Base-by-base conservation (phyloP, 129 eudicot genomes). In the Heracleum sosnowskyi region DNA sequence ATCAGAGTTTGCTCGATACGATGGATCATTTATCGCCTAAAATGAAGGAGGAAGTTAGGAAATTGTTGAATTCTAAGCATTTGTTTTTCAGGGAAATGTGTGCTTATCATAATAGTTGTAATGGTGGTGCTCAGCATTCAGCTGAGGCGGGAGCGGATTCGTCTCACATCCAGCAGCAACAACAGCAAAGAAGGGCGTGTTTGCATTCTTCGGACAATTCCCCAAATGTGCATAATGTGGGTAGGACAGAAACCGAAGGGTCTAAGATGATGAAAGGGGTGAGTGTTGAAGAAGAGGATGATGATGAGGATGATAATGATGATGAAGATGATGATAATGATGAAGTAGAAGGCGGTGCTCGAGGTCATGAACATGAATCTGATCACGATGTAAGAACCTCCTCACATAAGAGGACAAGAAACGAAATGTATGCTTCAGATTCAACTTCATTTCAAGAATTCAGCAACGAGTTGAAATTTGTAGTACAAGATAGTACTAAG, bases 11-110 rank as follows among this genome's bases (percentile, higher is more conserved):
- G 85, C 86, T 94, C 7, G 98, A 91, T 6, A 26, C 86, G 0
- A 90, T 94, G 97, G 96, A 89, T 60, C 88, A 91, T 78, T 39
- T 94, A 2, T 79, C 97, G 1, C 77, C 87, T 5, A 94, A 94
- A 72, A 47, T 86, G 89, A 94, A 94, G 83, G 97, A 94, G 33
- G 98, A 94, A 57, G 98, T 81, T 13, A 87, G 80, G 73, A 94
- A 94, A 77, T 82, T 94, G 81, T 83, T 94, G 12, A 94, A 91
- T 83, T 91, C 98, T 6, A 94, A 94, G 88, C 98, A 94, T 70
- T 87, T 94, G 82, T 94, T 89, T 72, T 94, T 94, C 84, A 76
- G 96, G 85, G 98, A 94, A 81, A 94, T 94, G 98, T 94, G 98
- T 79, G 96, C 97, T 79, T 94, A 94, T 66, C 96, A 91, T 42